phyloP scores from a whole-genome alignment of 2,329 filamentous ascomycete genomes.

The Botrytis hyacinthi region DNA sequence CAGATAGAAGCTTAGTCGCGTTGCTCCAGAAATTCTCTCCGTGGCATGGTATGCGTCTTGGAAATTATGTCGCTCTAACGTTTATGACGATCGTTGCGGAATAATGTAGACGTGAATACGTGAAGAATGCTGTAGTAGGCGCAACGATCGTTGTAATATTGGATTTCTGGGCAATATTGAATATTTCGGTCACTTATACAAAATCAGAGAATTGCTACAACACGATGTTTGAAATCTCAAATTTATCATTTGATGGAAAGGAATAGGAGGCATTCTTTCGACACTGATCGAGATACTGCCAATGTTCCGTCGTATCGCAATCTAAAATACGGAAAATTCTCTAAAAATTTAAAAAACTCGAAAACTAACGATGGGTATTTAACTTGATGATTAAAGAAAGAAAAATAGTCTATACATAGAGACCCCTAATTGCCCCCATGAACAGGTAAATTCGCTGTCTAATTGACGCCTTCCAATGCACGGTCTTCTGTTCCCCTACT shows the following conservation, averaged over 20 bases:
- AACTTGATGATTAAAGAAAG: constrained; percentile 15
- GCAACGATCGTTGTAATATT: background rate
- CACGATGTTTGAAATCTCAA: background rate
- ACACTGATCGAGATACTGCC: constrained; percentile 6
- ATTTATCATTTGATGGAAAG: background rate
- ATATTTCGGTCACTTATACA: background rate
- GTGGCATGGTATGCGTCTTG: background rate
- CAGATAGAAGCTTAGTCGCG: background rate
- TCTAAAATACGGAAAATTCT: background rate
- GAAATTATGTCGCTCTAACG: background rate
- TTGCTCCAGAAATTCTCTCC: background rate
- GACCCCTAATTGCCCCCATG: constrained; percentile 13
- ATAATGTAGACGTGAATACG: background rate
- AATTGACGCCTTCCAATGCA: constrained; percentile 20
- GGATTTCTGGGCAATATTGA: constrained; percentile 5
- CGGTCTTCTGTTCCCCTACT: constrained; percentile 15
- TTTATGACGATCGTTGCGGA: background rate
- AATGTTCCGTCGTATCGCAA: background rate
- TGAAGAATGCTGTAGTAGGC: constrained; percentile 10
- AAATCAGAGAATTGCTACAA: background rate
- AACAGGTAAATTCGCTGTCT: constrained; percentile 10
- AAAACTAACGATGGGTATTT: constrained; percentile 18
- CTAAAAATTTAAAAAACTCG: background rate
- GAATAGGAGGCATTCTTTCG: background rate
- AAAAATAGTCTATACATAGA: constrained; percentile 17